Conservation (phyloP, 2,329 filamentous ascomycete species). For the Colletotrichum tabaci region DNA sequence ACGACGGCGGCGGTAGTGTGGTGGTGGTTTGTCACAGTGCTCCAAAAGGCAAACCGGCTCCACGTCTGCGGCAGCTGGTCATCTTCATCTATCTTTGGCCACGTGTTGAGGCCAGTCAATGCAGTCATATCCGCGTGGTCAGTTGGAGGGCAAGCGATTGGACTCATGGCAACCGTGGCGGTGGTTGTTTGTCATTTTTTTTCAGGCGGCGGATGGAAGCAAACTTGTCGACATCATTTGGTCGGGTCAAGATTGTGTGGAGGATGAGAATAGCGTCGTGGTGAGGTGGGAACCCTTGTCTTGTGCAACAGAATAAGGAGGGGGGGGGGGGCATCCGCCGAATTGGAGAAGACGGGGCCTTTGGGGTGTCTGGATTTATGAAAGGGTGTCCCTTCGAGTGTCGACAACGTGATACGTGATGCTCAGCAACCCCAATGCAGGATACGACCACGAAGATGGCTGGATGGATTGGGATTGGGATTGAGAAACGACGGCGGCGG, state of each 20-base stretch:
- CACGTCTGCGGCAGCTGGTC: constrained; percentile 9
- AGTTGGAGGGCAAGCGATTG: constrained; percentile 19
- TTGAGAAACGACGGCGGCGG: constrained; percentile 2
- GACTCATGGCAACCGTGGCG: neutral
- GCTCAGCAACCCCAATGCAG: neutral
- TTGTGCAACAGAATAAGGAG: constrained; percentile 24
- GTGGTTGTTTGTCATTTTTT: constrained; percentile 17
- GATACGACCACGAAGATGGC: neutral
- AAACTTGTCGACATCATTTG: constrained; percentile 25
- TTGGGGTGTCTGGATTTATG: neutral
- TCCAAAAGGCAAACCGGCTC: constrained; percentile 5
- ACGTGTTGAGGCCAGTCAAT: constrained; percentile 14
- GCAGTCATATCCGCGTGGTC: constrained; percentile 25
- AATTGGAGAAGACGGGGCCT: neutral
- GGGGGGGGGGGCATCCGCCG: constrained; percentile 8
- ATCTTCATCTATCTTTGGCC: neutral
- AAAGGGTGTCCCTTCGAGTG: neutral
- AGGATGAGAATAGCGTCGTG: constrained; percentile 29
- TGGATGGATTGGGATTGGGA: constrained; percentile 10
- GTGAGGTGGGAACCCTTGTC: constrained; percentile 21
- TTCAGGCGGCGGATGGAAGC: constrained; percentile 8
- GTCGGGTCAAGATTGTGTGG: neutral
- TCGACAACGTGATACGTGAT: neutral
- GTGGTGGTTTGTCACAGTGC: constrained; percentile 20
- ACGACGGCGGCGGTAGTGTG: constrained; percentile 14